Evolutionary conservation across 2,329 filamentous ascomycete genomes (phyloP).

Genomic region (Apiospora pterosperma): DNA sequence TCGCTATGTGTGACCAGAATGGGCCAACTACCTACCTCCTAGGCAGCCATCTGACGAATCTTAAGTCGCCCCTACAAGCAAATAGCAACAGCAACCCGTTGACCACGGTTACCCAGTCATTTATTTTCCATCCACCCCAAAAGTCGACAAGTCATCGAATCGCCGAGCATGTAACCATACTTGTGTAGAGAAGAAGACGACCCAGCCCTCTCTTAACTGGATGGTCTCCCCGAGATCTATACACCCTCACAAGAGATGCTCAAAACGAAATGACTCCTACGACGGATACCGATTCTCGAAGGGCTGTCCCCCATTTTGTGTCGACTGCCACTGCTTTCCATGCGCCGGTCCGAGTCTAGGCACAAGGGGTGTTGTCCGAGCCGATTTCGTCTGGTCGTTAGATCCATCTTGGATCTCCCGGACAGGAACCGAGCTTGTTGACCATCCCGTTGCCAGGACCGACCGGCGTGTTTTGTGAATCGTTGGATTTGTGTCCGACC

Average conservation of each 20-base stretch:
- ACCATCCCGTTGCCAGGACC: not conserved
- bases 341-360: not conserved
- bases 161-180: not conserved
- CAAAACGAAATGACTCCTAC: not conserved
- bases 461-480: not conserved
- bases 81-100: not conserved
- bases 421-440: not conserved
- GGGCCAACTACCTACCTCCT: not conserved
- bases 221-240: not conserved
- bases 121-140: not conserved
- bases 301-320: not conserved
- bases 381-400: not conserved
- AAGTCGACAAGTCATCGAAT: not conserved
- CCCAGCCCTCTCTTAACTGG: not conserved
- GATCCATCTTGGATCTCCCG: not conserved
- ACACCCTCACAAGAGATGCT: not conserved
- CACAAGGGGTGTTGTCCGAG: not conserved
- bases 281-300: not conserved
- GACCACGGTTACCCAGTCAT: conserved; percentile 4
- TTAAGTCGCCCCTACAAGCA: not conserved
- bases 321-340: not conserved
- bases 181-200: not conserved
- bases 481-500: not conserved
- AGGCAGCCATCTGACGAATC: not conserved
- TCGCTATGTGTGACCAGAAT: not conserved